Evolutionary conservation across 2,329 filamentous ascomycete genomes (phyloP).

Genomic region (Epicoccum nigrum): DNA sequence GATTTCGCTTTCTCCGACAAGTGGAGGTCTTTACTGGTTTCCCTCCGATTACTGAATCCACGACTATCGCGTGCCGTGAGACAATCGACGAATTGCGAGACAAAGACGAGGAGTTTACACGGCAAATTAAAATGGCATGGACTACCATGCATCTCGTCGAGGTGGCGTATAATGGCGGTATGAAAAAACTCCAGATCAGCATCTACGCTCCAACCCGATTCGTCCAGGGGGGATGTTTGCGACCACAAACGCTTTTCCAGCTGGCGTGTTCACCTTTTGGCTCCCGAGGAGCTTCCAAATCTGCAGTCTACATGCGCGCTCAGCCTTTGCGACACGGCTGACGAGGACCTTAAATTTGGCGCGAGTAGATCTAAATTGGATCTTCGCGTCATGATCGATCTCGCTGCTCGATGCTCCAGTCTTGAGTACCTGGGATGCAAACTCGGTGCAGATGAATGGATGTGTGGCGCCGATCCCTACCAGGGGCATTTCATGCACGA

Average conservation of each 20-base stretch:
- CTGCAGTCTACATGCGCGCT: slow-evolving; percentile 16
- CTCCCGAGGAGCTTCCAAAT: slow-evolving; percentile 13
- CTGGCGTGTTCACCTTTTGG: slow-evolving; percentile 22
- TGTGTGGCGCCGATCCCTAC: not conserved
- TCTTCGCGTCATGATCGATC: slow-evolving; percentile 21
- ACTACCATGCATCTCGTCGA: not conserved
- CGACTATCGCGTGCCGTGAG: not conserved
- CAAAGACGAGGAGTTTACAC: not conserved
- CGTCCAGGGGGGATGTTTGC: not conserved
- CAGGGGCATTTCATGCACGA: slow-evolving; percentile 16
- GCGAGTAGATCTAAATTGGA: slow-evolving; percentile 15
- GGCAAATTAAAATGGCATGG: not conserved
- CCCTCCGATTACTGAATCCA: not conserved
- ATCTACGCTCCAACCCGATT: not conserved
- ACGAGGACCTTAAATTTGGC: not conserved
- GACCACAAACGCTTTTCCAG: not conserved
- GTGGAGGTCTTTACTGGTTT: slow-evolving; percentile 6
- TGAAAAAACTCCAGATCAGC: not conserved
- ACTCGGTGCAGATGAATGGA: slow-evolving; percentile 9
- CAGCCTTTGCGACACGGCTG: slow-evolving; percentile 4
- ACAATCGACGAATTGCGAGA: not conserved
- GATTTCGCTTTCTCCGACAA: slow-evolving; percentile 1
- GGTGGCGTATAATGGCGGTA: not conserved
- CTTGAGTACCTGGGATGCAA: slow-evolving; percentile 6
- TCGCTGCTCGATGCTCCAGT: slow-evolving; percentile 10